phyloP scores from a whole-genome alignment of 805 yeast species.

The Ascoidea rubescens region DNA sequence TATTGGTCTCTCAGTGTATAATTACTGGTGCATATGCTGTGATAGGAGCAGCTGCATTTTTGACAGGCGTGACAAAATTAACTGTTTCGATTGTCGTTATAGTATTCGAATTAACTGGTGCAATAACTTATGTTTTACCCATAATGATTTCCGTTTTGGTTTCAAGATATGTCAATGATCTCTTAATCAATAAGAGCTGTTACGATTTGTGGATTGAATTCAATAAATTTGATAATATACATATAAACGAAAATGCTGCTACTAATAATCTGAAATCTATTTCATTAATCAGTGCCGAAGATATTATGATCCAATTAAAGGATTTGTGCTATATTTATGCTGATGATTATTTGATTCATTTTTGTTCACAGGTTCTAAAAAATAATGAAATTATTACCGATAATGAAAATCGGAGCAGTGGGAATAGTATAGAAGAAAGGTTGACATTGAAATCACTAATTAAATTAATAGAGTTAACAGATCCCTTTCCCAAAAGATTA shows the following conservation, averaged over 20 bases:
- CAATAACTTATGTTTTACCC: conserved; percentile 70
- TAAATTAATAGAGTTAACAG: conserved; percentile 4
- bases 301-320: conserved; percentile 21
- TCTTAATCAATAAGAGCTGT: conserved; percentile 41
- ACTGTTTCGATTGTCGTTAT: conserved; percentile 73
- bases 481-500: neutral
- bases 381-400: neutral
- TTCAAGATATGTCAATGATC: conserved; percentile 60
- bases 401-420: neutral
- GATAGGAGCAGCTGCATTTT: conserved; percentile 75
- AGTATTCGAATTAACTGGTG: conserved; percentile 76
- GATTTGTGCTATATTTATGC: conserved; percentile 19
- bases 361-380: neutral
- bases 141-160: conserved; percentile 74
- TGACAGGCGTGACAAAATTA: conserved; percentile 70
- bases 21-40: conserved; percentile 84
- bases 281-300: conserved; percentile 22
- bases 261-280: conserved; percentile 27
- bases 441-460: conserved; percentile 17
- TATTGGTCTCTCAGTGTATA: conserved; percentile 28
- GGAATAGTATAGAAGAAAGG: conserved; percentile 5
- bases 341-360: conserved; percentile 14
- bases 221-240: conserved; percentile 13
- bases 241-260: conserved; percentile 21
- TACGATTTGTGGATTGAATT: conserved; percentile 45